Percentiles rank a stretch among this genome's conserved stretches.
These are phyloP conservation scores for Nannochloropsis oceanica DNA, from an alignment of 108 stramenopile species.

Conservation along the genomic window DNA sequence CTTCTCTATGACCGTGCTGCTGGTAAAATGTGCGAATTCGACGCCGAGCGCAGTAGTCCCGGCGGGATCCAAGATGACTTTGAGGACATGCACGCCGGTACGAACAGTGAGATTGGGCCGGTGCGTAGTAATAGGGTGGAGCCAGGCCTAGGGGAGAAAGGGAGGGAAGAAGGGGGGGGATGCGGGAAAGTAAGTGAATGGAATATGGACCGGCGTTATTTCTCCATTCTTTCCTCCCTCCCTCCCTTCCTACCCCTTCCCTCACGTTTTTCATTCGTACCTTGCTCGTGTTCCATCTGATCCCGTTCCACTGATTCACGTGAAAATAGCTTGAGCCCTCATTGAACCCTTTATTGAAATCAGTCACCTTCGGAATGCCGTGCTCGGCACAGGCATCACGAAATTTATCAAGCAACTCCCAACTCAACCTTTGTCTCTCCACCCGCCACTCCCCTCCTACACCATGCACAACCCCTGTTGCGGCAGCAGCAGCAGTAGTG, in stretches of 20 bases:
- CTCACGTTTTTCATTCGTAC: background rate
- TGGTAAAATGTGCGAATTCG: background rate
- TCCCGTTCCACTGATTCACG: background rate
- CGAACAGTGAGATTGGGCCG: background rate
- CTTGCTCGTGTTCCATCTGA: background rate
- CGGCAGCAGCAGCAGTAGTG: background rate
- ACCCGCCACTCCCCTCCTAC: background rate
- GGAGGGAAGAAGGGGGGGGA: background rate
- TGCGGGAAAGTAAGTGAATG: too few species aligned
- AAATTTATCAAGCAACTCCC: background rate
- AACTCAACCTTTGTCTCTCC: background rate
- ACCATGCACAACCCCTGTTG: background rate
- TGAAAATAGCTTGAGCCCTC: background rate
- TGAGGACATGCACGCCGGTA: background rate
- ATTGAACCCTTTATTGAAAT: constrained; percentile 15
- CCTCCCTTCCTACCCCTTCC: too few species aligned
- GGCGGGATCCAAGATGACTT: background rate
- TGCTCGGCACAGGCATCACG: constrained; percentile 1
- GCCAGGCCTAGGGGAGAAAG: background rate
- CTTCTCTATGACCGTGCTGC: background rate
- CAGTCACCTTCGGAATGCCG: constrained; percentile 1
- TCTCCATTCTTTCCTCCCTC: too few species aligned
- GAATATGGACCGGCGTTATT: too few species aligned
- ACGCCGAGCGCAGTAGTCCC: background rate
- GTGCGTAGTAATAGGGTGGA: background rate